These are phyloP conservation scores for Curvularia spicifera DNA, from an alignment of 2,329 filamentous ascomycete genomes.

Conservation along the genomic window DNA sequence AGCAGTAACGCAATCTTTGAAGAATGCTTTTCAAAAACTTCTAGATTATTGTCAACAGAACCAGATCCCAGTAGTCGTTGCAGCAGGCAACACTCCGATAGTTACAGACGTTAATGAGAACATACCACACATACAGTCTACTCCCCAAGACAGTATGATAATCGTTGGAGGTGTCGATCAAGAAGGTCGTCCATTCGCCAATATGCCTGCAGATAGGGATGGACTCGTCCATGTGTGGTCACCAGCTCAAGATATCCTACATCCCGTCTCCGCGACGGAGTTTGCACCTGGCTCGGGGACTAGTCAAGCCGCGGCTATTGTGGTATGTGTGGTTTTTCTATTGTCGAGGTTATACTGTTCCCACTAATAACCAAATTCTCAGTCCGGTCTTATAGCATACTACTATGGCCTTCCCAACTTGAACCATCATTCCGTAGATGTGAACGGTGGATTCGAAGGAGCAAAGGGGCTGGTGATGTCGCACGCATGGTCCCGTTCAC, in stretches of 20 bases:
- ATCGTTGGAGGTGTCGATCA: background rate
- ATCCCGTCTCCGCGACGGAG: background rate
- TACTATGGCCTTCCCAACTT: background rate
- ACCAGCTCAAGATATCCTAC: too few relatives aligned
- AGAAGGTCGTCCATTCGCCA: background rate
- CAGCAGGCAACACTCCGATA: background rate
- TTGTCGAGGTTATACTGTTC: background rate
- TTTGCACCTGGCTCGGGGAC: background rate
- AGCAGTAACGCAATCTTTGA: too few relatives aligned
- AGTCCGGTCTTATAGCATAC: constrained; percentile 3
- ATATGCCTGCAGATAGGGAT: background rate
- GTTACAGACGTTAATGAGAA: background rate
- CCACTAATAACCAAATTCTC: background rate
- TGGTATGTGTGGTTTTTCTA: background rate
- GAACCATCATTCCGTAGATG: background rate
- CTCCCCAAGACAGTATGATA: background rate
- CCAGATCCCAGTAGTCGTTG: background rate
- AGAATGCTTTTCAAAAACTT: background rate
- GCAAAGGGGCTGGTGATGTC: background rate
- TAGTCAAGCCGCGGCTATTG: background rate
- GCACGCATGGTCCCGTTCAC: background rate
- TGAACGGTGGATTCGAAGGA: background rate
- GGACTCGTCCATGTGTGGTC: background rate
- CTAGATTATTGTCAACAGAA: background rate
- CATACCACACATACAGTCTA: background rate